Conservation (phyloP, 129 eudicot species). For the Heracleum sosnowskyi region DNA sequence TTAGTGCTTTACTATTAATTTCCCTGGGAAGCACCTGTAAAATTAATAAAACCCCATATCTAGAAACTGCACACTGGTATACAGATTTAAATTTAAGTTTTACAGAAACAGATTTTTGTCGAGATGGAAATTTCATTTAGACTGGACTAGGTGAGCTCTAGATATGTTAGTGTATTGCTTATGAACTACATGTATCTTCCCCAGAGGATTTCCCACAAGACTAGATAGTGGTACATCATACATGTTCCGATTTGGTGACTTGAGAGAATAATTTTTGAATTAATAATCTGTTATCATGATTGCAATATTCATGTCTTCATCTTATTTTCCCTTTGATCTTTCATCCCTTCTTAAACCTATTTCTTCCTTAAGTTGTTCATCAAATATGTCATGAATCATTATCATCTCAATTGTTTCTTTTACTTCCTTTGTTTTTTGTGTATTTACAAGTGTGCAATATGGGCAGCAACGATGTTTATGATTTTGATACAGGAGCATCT, state of each 20-base stretch:
- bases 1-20: no score
- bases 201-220: neutral
- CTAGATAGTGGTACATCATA: no score
- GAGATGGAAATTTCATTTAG: neutral
- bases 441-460: slow-evolving; percentile 18
- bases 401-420: neutral
- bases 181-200: neutral
- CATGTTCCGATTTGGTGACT: neutral
- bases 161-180: neutral
- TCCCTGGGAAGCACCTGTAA: no score
- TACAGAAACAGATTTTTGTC: neutral
- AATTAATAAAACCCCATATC: no score
- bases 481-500: slow-evolving; percentile 94
- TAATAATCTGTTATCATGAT: neutral
- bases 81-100: neutral
- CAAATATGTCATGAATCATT: neutral
- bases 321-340: neutral
- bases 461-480: slow-evolving; percentile 95
- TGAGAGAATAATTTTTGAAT: neutral
- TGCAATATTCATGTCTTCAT: neutral
- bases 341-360: neutral
- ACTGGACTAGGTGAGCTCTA: neutral
- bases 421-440: neutral
- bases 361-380: neutral
- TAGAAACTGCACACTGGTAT: no score